These are phyloP conservation scores for Fusarium pseudograminearum DNA, from an alignment of 2,329 filamentous ascomycete species.

Conservation along the genomic window DNA sequence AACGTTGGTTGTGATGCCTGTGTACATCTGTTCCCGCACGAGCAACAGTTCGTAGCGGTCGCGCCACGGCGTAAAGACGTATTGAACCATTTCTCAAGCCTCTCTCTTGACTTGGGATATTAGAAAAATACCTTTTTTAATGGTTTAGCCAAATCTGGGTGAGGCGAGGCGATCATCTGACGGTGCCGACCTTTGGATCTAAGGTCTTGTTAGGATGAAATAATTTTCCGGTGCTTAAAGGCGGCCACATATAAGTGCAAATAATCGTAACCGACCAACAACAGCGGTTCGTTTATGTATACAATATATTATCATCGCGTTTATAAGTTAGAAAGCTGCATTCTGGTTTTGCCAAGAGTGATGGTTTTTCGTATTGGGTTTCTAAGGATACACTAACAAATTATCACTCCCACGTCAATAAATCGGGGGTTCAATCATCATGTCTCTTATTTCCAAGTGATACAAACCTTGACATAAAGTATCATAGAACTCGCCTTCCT, in stretches of 20 bases:
- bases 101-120: neutral
- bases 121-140: neutral
- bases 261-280: neutral
- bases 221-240: conserved; percentile 17
- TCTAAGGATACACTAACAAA: neutral
- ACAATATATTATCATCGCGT: neutral
- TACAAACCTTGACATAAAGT: neutral
- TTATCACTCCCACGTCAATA: no score
- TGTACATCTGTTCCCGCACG: conserved; percentile 74
- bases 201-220: conserved; percentile 18
- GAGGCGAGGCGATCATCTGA: neutral
- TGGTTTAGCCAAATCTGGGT: neutral
- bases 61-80: conserved; percentile 81
- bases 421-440: neutral
- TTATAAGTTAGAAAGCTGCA: no score
- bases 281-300: neutral
- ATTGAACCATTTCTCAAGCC: conserved; percentile 70
- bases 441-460: neutral
- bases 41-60: conserved; percentile 72
- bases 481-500: neutral
- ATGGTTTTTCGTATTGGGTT: neutral
- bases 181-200: neutral
- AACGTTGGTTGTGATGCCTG: conserved; percentile 17
- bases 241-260: neutral
- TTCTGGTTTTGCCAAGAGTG: neutral